A percentile compares a stretch with the other conserved stretches of the same genome.
These are phyloP conservation scores for Amaranthus cruentus DNA, from an alignment of 148 eudicot genomes.

Conservation along the genomic window DNA sequence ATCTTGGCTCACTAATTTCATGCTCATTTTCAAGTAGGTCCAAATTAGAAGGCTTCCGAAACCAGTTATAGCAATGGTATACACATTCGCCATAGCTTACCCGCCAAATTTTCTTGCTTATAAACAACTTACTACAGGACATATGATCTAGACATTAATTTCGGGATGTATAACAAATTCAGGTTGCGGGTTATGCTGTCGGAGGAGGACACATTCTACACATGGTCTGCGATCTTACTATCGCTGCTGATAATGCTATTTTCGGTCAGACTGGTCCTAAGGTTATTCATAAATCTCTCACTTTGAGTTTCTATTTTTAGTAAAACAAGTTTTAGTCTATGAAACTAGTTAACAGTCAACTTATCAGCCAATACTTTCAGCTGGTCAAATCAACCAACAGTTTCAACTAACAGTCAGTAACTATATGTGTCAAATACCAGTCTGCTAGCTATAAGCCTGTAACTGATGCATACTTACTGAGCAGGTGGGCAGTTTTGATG, in stretches of 20 bases:
- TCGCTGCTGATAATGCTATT: constrained; percentile 94
- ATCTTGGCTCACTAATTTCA: not conserved
- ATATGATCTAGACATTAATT: not conserved
- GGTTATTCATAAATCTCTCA: constrained; percentile 34
- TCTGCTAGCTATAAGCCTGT: not conserved
- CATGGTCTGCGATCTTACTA: constrained; percentile 95
- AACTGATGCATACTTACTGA: not conserved
- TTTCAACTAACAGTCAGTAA: too few species aligned
- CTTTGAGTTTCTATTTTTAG: not conserved
- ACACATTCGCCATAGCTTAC: not conserved
- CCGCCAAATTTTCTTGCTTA: not conserved
- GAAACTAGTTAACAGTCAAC: too few species aligned
- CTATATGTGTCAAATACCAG: not conserved
- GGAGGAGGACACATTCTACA: constrained; percentile 96
- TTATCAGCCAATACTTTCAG: too few species aligned
- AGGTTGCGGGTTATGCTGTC: constrained; percentile 99
- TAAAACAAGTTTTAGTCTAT: too few species aligned
- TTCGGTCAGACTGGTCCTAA: constrained; percentile 98
- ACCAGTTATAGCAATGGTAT: constrained; percentile 98
- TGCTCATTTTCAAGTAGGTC: constrained; percentile 35
- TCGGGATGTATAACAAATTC: not conserved
- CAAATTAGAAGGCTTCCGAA: constrained; percentile 94
- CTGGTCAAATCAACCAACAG: too few species aligned
- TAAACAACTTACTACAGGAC: not conserved
- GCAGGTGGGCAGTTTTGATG: constrained; percentile 98